Base-by-base conservation (phyloP, 2,329 filamentous ascomycete species). In the Penicillium italicum region DNA sequence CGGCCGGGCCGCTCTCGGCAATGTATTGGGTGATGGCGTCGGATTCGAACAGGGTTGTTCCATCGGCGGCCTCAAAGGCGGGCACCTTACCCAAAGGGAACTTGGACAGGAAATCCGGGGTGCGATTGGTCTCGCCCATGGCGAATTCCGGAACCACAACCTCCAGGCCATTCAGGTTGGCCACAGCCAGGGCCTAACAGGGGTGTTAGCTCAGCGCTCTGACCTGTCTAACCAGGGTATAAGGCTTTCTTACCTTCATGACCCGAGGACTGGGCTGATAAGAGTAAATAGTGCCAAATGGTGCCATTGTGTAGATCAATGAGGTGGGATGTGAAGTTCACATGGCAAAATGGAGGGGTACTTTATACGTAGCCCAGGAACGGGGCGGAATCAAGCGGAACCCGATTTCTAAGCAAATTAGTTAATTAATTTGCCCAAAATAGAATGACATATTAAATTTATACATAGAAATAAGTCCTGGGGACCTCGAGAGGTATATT, bases 1-100 rank as follows among this genome's bases (percentile, higher is more conserved):
- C 71, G 50, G 69, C 68, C 38, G 79, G 76, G 4, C 80, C 80
- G 33, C 71, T 72, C 50, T 74, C 74, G 42, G 79, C 77, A 38
- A 81, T 56, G 66, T 78, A 80, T 40, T 67, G 68, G n/a, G 72
- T 69, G 62, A 82, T 82, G 49, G 80, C 80, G 34, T 73, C 72
- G 34, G 73, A 72, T 59, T 82, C 80, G 56, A 74, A 63, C 28
- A 82, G 48, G 60, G 59, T 67, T 64, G 80, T 75, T 43, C 79
- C 79, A 60, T 81, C 77, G 20, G 77, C 69, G 33, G 71, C 72
- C 62, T 79, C 77, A 50, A 82, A 76, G 40, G 74, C 74, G 10
- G 80, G 80, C 9, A 82, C 76, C 64, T 81, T 82, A 63, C 79
- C 80, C 37, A 79, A 64, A 11, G 80, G 78, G 69, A 81, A 82